Conservation (phyloP, 306 rosid genomes). For the Gleditsia sinensis region DNA sequence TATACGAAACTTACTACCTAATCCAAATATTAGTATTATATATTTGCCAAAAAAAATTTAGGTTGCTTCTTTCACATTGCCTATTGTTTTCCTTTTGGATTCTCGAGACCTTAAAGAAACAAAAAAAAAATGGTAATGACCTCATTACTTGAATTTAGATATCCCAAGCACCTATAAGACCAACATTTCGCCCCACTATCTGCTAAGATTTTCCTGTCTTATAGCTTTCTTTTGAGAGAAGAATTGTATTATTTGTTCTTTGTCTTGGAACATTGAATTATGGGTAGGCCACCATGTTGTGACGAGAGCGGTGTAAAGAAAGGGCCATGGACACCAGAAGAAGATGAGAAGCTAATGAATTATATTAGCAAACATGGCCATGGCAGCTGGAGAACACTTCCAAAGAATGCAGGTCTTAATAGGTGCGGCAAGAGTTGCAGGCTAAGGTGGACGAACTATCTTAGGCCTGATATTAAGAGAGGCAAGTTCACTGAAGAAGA, state of each 20-base stretch:
- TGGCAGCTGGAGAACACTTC: constrained; percentile 81
- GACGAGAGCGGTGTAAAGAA: constrained; percentile 63
- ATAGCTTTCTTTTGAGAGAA: not conserved
- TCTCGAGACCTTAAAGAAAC: not conserved
- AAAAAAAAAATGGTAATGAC: constrained; percentile 17
- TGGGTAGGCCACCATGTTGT: constrained; percentile 69
- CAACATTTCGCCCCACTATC: not conserved
- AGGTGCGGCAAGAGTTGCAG: constrained; percentile 93
- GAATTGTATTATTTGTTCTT: not conserved
- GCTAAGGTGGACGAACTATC: constrained; percentile 86
- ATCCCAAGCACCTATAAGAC: constrained; percentile 38
- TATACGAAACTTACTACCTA: constrained; percentile 37
- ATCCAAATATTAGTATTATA: constrained; percentile 25
- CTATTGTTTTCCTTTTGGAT: constrained; percentile 14
- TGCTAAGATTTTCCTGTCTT: not conserved
- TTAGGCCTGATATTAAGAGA: constrained; percentile 87
- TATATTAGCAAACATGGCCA: constrained; percentile 62
- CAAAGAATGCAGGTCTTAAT: constrained; percentile 82
- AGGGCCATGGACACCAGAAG: constrained; percentile 96
- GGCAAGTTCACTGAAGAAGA: constrained; percentile 82
- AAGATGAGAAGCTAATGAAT: constrained; percentile 62
- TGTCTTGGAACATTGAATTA: constrained; percentile 17
- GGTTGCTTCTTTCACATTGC: constrained; percentile 24
- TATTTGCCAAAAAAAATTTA: too few relatives aligned
- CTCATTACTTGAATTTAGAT: constrained; percentile 38